phyloP scores from a whole-genome alignment of 2,329 filamentous ascomycete species.

The Dothistroma septosporum region DNA sequence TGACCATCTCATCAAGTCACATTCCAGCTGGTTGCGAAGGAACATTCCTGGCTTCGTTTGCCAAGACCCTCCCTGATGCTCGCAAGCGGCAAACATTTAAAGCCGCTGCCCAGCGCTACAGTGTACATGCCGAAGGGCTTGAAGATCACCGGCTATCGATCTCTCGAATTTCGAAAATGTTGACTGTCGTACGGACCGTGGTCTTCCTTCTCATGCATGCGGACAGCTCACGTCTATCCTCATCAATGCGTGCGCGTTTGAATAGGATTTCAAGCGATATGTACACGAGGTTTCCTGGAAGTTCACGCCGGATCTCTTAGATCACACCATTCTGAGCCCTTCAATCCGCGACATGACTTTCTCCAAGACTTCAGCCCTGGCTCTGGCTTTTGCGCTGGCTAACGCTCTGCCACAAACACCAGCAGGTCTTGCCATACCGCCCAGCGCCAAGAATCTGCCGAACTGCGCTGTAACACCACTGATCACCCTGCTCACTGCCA shows the following conservation, averaged over 20 bases:
- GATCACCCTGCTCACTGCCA: slow-evolving; percentile 10
- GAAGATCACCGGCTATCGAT: neutral
- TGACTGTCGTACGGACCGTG: neutral
- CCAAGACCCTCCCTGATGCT: neutral
- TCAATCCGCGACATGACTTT: slow-evolving; percentile 2
- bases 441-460: slow-evolving; percentile 9
- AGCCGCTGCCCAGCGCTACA: neutral
- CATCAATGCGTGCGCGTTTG: neutral
- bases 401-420: slow-evolving; percentile 12
- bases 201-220: neutral
- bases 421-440: neutral
- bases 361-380: slow-evolving; percentile 10
- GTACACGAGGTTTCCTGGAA: neutral
- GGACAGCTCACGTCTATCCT: neutral
- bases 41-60: slow-evolving; percentile 4
- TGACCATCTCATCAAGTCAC: neutral
- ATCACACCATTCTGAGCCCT: neutral
- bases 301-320: neutral
- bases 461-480: slow-evolving; percentile 18
- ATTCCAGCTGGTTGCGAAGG: slow-evolving; percentile 1
- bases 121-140: neutral
- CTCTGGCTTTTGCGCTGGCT: slow-evolving; percentile 1
- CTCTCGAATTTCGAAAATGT: neutral
- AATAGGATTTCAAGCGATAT: neutral
- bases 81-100: neutral